Percentiles rank a stretch among this genome's conserved stretches.
Conservation (phyloP, 140 eudicot genomes). For the Ambrosia hybrid region DNA sequence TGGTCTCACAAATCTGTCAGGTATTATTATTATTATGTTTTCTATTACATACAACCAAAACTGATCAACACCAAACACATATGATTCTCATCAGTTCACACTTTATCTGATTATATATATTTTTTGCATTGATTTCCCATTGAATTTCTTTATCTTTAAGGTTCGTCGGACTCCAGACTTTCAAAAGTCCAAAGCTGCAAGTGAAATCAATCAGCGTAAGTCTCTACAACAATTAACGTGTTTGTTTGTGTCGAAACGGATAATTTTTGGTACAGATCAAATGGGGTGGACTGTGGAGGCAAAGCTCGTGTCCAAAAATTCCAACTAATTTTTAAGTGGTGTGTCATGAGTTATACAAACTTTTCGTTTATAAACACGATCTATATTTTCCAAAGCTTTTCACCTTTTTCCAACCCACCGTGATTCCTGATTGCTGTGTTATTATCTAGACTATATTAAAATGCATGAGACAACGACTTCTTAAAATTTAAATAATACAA, state of each 20-base stretch:
- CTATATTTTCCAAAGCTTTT: too few species aligned
- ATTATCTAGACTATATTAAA: too few species aligned
- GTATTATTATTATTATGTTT: too few species aligned
- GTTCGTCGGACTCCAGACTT: slow-evolving; percentile 79
- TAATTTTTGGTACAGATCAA: neutral
- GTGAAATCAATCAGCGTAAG: slow-evolving; percentile 65
- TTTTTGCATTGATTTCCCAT: neutral
- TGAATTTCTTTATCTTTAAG: slow-evolving; percentile 40
- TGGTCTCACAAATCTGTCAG: too few species aligned
- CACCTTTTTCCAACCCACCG: too few species aligned
- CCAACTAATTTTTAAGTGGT: neutral
- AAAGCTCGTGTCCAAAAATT: neutral
- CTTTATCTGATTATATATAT: neutral
- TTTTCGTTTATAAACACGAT: neutral
- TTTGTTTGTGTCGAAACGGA: slow-evolving; percentile 3
- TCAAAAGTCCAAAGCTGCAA: slow-evolving; percentile 70
- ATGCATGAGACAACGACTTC: too few species aligned
- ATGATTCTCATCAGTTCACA: neutral
- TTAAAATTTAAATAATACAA: too few species aligned
- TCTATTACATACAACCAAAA: too few species aligned
- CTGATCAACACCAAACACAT: neutral
- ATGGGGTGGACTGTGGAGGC: neutral
- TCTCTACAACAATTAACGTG: neutral
- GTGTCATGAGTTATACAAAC: neutral
- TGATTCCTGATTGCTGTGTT: too few species aligned